A percentile compares a stretch with the other conserved stretches of the same genome.
phyloP scores from a whole-genome alignment of 73 alveolate genomes.

The Diophrys sp. region DNA sequence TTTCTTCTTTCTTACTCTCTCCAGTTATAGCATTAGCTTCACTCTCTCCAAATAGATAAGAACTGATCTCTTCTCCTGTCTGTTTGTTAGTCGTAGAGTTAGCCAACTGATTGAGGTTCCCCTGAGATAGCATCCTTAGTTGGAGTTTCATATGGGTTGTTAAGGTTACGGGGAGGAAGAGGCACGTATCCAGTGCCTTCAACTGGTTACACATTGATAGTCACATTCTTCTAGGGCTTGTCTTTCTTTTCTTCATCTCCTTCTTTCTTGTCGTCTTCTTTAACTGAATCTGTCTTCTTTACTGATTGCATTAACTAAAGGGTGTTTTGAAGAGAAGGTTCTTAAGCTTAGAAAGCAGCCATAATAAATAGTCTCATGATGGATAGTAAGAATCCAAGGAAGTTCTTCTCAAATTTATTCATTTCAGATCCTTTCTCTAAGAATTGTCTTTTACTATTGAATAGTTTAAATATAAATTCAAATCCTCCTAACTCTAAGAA shows the following conservation, averaged over 20 bases:
- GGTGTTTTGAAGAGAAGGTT: slow-evolving; percentile 9
- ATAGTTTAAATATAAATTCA: slow-evolving; percentile 35
- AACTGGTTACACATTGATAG: not conserved
- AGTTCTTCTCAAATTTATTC: slow-evolving; percentile 36
- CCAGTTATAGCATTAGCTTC: too few relatives aligned
- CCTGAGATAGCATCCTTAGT: not conserved
- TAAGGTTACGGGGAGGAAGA: not conserved
- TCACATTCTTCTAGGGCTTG: not conserved
- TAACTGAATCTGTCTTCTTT: slow-evolving; percentile 1
- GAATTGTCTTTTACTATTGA: slow-evolving; percentile 16
- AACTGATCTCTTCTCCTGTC: too few relatives aligned
- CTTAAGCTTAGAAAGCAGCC: slow-evolving; percentile 53
- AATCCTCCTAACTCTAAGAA: slow-evolving; percentile 50
- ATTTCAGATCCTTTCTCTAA: slow-evolving; percentile 9
- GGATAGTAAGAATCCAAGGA: slow-evolving; percentile 48
- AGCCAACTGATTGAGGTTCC: not conserved
- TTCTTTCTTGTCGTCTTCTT: not conserved
- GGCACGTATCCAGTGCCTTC: not conserved
- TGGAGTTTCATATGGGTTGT: not conserved
- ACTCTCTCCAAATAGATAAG: too few relatives aligned
- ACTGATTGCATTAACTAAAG: slow-evolving; percentile 14
- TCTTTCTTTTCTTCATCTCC: not conserved
- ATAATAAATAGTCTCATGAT: slow-evolving; percentile 54
- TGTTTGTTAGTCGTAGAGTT: too few relatives aligned
- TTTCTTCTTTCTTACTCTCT: too few relatives aligned